Evolutionary conservation across 306 rosid species (phyloP).

Genomic region (Castanea sativa): DNA sequence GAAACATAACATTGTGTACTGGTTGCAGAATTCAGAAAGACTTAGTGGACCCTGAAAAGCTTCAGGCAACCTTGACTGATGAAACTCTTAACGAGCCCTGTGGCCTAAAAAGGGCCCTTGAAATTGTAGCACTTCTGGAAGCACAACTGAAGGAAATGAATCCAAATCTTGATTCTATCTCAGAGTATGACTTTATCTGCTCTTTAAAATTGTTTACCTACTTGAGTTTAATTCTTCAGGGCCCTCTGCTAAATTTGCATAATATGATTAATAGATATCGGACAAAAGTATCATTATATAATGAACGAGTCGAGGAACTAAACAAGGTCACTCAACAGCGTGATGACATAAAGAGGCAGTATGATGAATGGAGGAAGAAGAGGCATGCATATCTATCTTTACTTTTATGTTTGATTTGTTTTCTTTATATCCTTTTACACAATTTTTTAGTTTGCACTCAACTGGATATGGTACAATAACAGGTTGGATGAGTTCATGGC

Average conservation of each 20-base stretch:
- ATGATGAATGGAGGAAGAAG: conserved; percentile 85
- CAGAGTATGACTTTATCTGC: conserved; percentile 60
- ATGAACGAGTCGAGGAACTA: conserved; percentile 88
- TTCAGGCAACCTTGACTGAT: conserved; percentile 61
- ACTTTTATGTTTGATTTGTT: background rate
- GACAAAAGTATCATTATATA: conserved; percentile 70
- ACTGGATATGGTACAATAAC: conserved; percentile 17
- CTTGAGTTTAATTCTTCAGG: conserved; percentile 5
- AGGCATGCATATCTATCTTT: conserved; percentile 43
- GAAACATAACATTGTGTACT: conserved; percentile 16
- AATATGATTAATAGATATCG: conserved; percentile 52
- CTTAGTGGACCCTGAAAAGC: conserved; percentile 82
- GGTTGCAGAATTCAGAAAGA: conserved; percentile 76
- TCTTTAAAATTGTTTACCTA: background rate
- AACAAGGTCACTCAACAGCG: conserved; percentile 78
- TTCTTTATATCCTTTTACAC: conserved; percentile 2
- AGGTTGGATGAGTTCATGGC: conserved; percentile 98
- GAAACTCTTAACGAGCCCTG: conserved; percentile 47
- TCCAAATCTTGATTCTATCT: conserved; percentile 94
- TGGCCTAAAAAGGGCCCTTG: conserved; percentile 74
- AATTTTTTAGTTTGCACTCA: background rate
- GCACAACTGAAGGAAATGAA: conserved; percentile 91
- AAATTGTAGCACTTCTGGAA: conserved; percentile 72
- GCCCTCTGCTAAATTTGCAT: conserved; percentile 16
- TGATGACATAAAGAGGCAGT: conserved; percentile 75